Evolutionary conservation across 2,329 filamentous ascomycete species (phyloP), one percentile per base, ranked within the genome.

Genomic region (Xylaria hypoxylon): DNA sequence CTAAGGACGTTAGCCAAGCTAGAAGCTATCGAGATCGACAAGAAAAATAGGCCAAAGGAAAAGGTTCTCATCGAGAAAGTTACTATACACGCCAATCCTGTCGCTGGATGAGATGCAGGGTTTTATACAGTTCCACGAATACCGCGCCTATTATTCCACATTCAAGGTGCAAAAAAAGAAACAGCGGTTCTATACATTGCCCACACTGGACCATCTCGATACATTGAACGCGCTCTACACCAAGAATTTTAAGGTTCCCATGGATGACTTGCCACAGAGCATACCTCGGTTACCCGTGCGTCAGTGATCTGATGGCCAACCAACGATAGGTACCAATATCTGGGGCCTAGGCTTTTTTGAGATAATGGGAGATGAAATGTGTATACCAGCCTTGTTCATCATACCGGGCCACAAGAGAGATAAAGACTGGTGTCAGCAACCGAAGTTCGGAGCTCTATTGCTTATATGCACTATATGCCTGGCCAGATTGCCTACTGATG

Each of bases 41-140:
- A 89, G 82, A 96, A 95, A 84, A 89, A 86, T 73, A 82, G 92
- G 56, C 92, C 92, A 0, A 89, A 89, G 79, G 85, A 90, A 75
- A 82, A 84, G 64, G 82, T 91, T 28, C 81, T 82, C 70, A 93
- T 96, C 63, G 86, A 92, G 74, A 85, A 80, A 8, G 85, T 94
- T 26, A 91, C 89, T 1, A 85, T 95, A 2, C 92, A 95, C 78
- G 92, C 92, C 19, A 96, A 96, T 73, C 92, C 92, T 0, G 75
- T 95, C 68, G 92, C 92, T 3, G 86, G 78, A 24, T 89, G 79
- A 85, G 48, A 15, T 28, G 24, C 35, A 35, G 17, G 31, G 31
- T 45, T 35, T n/a, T 13, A 11, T 33, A 11, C 26, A 5, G n/a
- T 52, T 33, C 8, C 28, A 15, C 55, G 13, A 31, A 17, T 40